Conservation (phyloP, 2,329 filamentous ascomycete genomes). For the Aspergillus felis region DNA sequence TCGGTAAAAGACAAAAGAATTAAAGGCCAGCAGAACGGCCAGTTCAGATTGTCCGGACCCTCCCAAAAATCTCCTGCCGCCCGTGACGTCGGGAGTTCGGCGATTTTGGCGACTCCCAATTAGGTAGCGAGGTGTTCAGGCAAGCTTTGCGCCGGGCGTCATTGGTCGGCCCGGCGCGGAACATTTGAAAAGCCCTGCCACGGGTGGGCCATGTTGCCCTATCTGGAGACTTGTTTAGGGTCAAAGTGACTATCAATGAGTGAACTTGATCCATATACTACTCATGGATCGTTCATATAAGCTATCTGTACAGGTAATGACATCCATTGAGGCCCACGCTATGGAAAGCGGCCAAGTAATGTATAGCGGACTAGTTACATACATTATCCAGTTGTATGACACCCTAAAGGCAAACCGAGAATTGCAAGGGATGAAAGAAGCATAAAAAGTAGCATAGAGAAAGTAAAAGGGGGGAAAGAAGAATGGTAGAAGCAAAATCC, state of each 20-base stretch:
- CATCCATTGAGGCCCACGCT: constrained; percentile 13
- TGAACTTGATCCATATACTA: background rate
- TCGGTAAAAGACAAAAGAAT: background rate
- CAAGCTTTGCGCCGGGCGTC: constrained; percentile 9
- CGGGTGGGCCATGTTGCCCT: constrained; percentile 11
- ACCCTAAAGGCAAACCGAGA: constrained; percentile 25
- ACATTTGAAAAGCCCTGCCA: constrained; percentile 13
- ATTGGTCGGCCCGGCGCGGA: constrained; percentile 24
- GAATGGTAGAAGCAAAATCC: constrained; percentile 18
- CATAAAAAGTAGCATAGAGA: constrained; percentile 8
- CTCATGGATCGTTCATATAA: background rate
- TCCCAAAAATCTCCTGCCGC: constrained; percentile 8
- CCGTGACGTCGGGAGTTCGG: constrained; percentile 29
- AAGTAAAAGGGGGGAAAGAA: constrained; percentile 12
- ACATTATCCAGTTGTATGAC: constrained; percentile 35
- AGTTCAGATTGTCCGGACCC: background rate
- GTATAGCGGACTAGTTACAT: constrained; percentile 31
- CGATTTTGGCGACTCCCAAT: constrained; percentile 23
- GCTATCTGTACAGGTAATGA: constrained; percentile 7
- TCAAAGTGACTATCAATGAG: background rate
- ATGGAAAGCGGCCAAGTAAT: constrained; percentile 9
- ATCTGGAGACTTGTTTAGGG: constrained; percentile 16
- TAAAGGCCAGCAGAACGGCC: background rate
- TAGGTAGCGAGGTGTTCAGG: constrained; percentile 1
- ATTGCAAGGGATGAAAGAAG: constrained; percentile 10